These are phyloP conservation scores for Calocybe indica DNA, from an alignment of 768 basidiomycete genomes.

Conservation along the genomic window DNA sequence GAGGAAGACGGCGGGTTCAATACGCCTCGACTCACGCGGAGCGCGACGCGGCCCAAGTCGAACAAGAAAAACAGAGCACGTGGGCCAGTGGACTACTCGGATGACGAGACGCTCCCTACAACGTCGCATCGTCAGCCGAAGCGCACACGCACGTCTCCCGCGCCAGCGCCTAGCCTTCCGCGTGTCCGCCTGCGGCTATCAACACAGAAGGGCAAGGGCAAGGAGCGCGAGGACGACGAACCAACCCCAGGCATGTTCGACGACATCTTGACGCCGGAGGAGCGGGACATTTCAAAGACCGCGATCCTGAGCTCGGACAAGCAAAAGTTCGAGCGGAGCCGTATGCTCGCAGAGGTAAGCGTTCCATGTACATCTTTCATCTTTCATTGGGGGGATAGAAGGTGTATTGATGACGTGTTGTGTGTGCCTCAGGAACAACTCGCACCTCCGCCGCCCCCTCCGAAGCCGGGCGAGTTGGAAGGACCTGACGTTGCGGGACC, in stretches of 20 bases:
- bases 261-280: conserved; percentile 61
- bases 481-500: conserved; percentile 36
- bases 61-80: conserved; percentile 19
- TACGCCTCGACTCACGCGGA: neutral
- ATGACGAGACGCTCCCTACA: conserved; percentile 13
- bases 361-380: conserved; percentile 6
- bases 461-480: conserved; percentile 19
- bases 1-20: conserved; percentile 8
- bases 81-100: conserved; percentile 12
- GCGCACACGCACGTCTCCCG: conserved; percentile 35
- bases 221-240: conserved; percentile 62
- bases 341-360: conserved; percentile 69
- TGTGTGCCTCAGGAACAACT: conserved; percentile 28
- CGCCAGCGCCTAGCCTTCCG: conserved; percentile 20
- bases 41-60: conserved; percentile 10
- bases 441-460: conserved; percentile 34
- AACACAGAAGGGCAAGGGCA: conserved; percentile 53
- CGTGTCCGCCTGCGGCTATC: conserved; percentile 42
- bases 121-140: conserved; percentile 29
- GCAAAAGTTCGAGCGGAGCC: conserved; percentile 65
- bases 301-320: conserved; percentile 56
- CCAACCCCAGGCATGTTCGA: conserved; percentile 68
- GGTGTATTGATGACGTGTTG: too few relatives aligned
- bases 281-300: conserved; percentile 73
- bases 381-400: neutral